Evolutionary conservation across 805 yeast genomes (phyloP), one percentile per base, ranked within the genome.

Genomic region (Saccharomycopsis sp.): DNA sequence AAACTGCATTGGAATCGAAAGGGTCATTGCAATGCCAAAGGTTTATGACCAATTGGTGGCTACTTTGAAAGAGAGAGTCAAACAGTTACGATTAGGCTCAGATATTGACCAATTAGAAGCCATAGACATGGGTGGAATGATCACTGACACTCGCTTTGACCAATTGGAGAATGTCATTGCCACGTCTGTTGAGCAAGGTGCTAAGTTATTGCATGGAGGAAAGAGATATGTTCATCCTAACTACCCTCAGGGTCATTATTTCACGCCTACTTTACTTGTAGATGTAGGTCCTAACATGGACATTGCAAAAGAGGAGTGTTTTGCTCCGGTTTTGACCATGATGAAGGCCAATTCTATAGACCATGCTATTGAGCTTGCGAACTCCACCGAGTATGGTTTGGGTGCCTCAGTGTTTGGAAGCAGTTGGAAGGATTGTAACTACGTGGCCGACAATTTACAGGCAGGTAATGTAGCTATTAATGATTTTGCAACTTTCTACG

Each of bases 91-190:
- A 53, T 68, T 91, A 5, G 99, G 99, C 12, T 88, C 97, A 2
- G 94, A 89, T 67, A 87, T 94, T 54, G 98, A 93, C 70, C 96
- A 90, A 69, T 77, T 84, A 55, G 96, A 88, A 64, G 94, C 86
- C 64, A 86, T 94, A 53, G 99, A 94, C 69, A 84, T 94, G 88
- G 99, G 99, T 53, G 97, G 99, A 5, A 86, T 90, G 81, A 89
- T 93, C 58, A 86, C 91, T 47, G 87, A 84, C 65, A 79, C 82
- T 42, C 80, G 96, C 63, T 89, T 93, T 67, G 83, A 75, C 14
- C 75, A 77, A 51, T 72, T 94, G 47, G 94, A 89, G 68, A 70
- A 68, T 5, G 78, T 90, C 64, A 80, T 94, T 20, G 68, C 78
- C 9, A 89, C 85, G 62, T 96, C 97, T 0, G 90, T 89, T 0